Evolutionary conservation across 306 rosid genomes (phyloP).

Genomic region (Malus orientalis): DNA sequence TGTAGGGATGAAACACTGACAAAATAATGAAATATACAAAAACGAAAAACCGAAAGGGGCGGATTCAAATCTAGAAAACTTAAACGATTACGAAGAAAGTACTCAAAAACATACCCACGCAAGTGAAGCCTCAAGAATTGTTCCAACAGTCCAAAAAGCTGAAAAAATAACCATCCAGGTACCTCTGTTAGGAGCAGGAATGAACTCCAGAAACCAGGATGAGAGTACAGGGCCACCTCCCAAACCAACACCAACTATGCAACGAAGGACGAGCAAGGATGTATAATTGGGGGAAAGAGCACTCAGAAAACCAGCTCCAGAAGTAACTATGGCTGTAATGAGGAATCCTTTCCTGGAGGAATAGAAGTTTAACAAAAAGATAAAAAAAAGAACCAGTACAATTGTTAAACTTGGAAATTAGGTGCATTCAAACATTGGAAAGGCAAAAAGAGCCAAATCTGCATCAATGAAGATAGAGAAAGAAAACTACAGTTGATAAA

Average conservation of each 20-base stretch:
- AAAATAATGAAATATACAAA: neutral
- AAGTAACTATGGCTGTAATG: constrained; percentile 70
- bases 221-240: constrained; percentile 94
- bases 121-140: constrained; percentile 86
- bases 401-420: constrained; percentile 3
- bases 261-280: constrained; percentile 52
- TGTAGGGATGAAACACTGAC: neutral
- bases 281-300: constrained; percentile 71
- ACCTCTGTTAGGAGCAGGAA: constrained; percentile 90
- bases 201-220: constrained; percentile 91
- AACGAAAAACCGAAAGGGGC: neutral
- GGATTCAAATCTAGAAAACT: constrained; percentile 5
- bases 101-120: constrained; percentile 70
- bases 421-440: neutral
- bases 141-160: constrained; percentile 91
- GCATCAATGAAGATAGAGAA: neutral
- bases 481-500: neutral
- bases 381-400: constrained; percentile 13
- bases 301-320: constrained; percentile 74
- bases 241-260: constrained; percentile 87
- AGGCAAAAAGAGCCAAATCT: neutral
- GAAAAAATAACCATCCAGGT: constrained; percentile 96
- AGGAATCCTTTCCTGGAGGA: constrained; percentile 83
- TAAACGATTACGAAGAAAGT: constrained; percentile 7
- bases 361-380: neutral